These are phyloP conservation scores for Saccharomyces hybrid DNA, from an alignment of 1,139 yeast genomes.

Conservation along the genomic window DNA sequence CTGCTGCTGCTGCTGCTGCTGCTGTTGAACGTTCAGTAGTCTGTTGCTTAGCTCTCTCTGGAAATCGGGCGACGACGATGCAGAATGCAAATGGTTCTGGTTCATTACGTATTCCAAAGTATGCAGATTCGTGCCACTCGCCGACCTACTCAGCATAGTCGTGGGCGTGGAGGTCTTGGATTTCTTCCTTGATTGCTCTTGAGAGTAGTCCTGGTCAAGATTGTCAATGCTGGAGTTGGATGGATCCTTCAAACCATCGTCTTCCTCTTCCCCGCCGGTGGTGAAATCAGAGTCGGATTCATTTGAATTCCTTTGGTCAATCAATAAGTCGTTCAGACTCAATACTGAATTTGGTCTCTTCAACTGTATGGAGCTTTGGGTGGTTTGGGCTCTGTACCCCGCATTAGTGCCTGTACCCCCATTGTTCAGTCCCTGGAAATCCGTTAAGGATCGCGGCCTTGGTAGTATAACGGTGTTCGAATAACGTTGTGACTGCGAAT, in stretches of 20 bases:
- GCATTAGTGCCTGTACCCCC: conserved; percentile 2
- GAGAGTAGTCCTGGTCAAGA: conserved; percentile 9
- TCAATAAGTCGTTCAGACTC: conserved; percentile 18
- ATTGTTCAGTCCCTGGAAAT: conserved; percentile 8
- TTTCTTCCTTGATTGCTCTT: conserved; percentile 17
- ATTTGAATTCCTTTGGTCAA: conserved; percentile 31
- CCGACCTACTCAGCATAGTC: conserved; percentile 16
- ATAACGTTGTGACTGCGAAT: conserved; percentile 2
- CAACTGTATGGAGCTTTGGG: conserved; percentile 5
- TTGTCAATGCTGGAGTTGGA: conserved; percentile 7
- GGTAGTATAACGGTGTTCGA: conserved; percentile 10
- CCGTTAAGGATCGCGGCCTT: conserved; percentile 24
- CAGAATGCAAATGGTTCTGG: conserved; percentile 1
- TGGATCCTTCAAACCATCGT: conserved; percentile 10
- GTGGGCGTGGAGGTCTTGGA: conserved; percentile 24
- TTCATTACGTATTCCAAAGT: conserved; percentile 4
- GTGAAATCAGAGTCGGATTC: conserved; percentile 31
- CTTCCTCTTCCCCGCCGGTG: conserved; percentile 12
- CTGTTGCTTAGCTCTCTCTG: conserved; percentile 17
- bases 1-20: conserved; percentile 3
- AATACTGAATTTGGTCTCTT: conserved; percentile 25
- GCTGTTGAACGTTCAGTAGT: conserved; percentile 18
- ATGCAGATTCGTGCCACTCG: conserved; percentile 12
- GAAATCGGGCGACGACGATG: conserved; percentile 5
- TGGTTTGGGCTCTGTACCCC: conserved; percentile 1